Evolutionary conservation across 345 rosid genomes (phyloP), one percentile per base, ranked within the genome.

Genomic region (Xanthoceras sorbifolium): DNA sequence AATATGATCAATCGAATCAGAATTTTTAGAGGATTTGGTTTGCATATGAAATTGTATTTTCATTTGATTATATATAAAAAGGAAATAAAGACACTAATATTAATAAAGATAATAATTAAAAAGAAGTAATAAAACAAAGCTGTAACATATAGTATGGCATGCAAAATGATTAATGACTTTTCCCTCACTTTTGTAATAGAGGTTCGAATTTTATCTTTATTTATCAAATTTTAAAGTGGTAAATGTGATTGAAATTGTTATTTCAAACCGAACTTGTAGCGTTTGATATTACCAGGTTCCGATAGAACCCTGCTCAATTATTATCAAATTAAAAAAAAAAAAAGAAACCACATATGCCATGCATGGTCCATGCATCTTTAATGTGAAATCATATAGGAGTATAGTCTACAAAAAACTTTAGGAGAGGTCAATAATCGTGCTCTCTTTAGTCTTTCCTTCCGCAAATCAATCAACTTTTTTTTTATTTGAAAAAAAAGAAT

Each of bases 361-460:
- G 18, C 25, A 38, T 38, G 67, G 40, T 38, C 67, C 67, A 60
- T 42, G 4, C 44, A 38, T 42, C 36, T 4, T 60, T 40, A 60
- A 38, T 40, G 66, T 38, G 36, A 72, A 72, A 57, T 8, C 9
- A 72, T 9, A 23, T n/a, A n/a, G n/a, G 36, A 25, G 38, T 12
- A 9, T 10, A 2, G 46, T 12, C 40, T 31, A 14, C 2, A 72
- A 6, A 29, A 40, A 36, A 2, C 2, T 36, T 72, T 23, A 18
- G 42, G 42, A 23, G 6, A 23, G 6, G 26, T 60, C 38, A 40
- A 72, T 72, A 59, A 72, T 60, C 60, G 26, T 72, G 67, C 15
- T 8, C 9, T 22, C 62, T 23, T 57, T 48, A 10, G 54, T 48
- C 54, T 14, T 54, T 57, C 63, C 57, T 18, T 14, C 14, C 8